Evolutionary conservation across 1,139 yeast genomes (phyloP).

Genomic region (Nakaseomyces glabratus): DNA sequence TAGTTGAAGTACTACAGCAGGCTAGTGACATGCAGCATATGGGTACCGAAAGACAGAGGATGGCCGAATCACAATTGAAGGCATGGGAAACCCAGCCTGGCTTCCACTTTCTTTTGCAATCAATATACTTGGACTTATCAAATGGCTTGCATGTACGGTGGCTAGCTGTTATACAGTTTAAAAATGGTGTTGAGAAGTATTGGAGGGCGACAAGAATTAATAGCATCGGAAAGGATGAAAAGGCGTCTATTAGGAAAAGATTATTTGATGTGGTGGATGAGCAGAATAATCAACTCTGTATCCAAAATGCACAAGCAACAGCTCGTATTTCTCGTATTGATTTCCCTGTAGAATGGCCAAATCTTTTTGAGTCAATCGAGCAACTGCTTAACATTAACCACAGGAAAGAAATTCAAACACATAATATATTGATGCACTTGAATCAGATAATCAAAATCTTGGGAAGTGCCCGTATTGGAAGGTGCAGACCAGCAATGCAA

Average conservation of each 20-base stretch:
- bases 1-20: slow-evolving; percentile 34
- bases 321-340: slow-evolving; percentile 74
- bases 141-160: slow-evolving; percentile 62
- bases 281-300: slow-evolving; percentile 59
- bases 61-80: slow-evolving; percentile 62
- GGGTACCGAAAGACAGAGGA: slow-evolving; percentile 37
- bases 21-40: slow-evolving; percentile 47
- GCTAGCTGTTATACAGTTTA: slow-evolving; percentile 80
- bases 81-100: slow-evolving; percentile 60
- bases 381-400: slow-evolving; percentile 37
- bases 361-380: slow-evolving; percentile 57
- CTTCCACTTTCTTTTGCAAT: slow-evolving; percentile 48
- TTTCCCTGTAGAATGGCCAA: slow-evolving; percentile 83
- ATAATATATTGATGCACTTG: slow-evolving; percentile 55
- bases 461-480: slow-evolving; percentile 71
- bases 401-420: slow-evolving; percentile 42
- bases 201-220: slow-evolving; percentile 63
- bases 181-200: slow-evolving; percentile 73
- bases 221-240: slow-evolving; percentile 62
- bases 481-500: slow-evolving; percentile 72
- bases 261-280: slow-evolving; percentile 57
- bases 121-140: slow-evolving; percentile 51
- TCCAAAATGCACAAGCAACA: slow-evolving; percentile 78
- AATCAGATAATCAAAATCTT: slow-evolving; percentile 72
- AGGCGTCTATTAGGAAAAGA: slow-evolving; percentile 47